Evolutionary conservation across 345 rosid genomes (phyloP), one percentile per base, ranked within the genome.

Genomic region (Euclidium syriacum): DNA sequence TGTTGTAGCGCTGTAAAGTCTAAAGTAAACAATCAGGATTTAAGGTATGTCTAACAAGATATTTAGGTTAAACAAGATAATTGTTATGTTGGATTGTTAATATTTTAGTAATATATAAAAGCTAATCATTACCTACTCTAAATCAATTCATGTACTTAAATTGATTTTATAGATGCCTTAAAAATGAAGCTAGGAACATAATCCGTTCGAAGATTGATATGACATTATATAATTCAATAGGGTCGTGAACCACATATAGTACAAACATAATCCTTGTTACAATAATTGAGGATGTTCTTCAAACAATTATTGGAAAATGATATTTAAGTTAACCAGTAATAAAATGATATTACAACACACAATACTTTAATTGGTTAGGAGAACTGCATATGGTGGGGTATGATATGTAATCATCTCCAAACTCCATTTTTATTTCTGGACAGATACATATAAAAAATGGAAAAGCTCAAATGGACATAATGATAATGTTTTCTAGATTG

Each of bases 301-400:
- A 19, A 22, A 47, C 51, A 44, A 62, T 62, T 29, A 70, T 70
- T 53, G 16, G 52, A 38, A 46, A 47, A 15, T 55, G 43, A 58
- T 40, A 50, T 50, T 67, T 40, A n/a, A n/a, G n/a, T n/a, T n/a
- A 54, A 46, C 58, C 27, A 62, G 20, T 44, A 44, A 44, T 44
- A 44, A 62, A 53, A 64, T 27, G 25, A 55, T 49, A 67, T 62
- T 70, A 50, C 62, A 70, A 62, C 55, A 52, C 67, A 52, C 61
- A 42, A 22, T 19, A 33, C 26, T 18, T 46, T 26, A 26, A 15
- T 44, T 62, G 58, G 15, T 54, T 26, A 70, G 10, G 17, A 27
- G 46, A 54, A 55, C 15, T 47, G 70, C 75, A 71, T 71, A 48
- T 71, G 64, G 74, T 70, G 30, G 74, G 64, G 69, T 50, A 47